Conservation (phyloP, 2,329 filamentous ascomycete species). For the Trichoderma semiorbis region DNA sequence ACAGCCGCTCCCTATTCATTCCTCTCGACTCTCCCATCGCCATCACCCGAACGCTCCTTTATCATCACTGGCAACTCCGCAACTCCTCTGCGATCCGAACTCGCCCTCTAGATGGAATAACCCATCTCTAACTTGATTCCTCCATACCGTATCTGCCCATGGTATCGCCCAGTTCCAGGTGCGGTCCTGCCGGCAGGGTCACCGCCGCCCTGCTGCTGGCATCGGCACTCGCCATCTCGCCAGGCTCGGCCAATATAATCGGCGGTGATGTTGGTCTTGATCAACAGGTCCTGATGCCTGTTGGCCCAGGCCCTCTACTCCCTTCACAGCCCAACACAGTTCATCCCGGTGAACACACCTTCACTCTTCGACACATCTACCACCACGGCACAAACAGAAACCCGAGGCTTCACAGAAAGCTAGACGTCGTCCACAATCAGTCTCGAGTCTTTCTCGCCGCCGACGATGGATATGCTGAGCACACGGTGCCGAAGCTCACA, state of each 20-base stretch:
- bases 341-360: constrained; percentile 52
- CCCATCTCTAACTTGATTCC: background rate
- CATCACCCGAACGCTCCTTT: background rate
- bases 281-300: constrained; percentile 44
- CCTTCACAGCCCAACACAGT: constrained; percentile 43
- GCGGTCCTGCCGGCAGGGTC: constrained; percentile 59
- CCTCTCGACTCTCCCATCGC: background rate
- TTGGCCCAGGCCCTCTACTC: constrained; percentile 35
- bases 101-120: constrained; percentile 12
- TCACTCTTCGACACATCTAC: constrained; percentile 81
- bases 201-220: constrained; percentile 62
- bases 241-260: constrained; percentile 38
- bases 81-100: background rate
- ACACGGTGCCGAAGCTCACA: constrained; percentile 51
- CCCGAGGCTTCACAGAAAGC: constrained; percentile 70
- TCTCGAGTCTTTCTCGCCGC: constrained; percentile 56
- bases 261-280: constrained; percentile 33
- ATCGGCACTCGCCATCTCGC: constrained; percentile 57
- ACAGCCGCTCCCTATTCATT: constrained; percentile 1
- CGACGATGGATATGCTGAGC: constrained; percentile 53
- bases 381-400: constrained; percentile 83
- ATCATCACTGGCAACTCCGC: background rate
- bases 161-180: constrained; percentile 29
- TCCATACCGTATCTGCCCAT: background rate
- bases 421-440: constrained; percentile 62